A percentile compares a stretch with the other conserved stretches of the same genome.
These are phyloP conservation scores for Kodamaea fukazawae DNA, from an alignment of 805 yeast species.

Conservation along the genomic window DNA sequence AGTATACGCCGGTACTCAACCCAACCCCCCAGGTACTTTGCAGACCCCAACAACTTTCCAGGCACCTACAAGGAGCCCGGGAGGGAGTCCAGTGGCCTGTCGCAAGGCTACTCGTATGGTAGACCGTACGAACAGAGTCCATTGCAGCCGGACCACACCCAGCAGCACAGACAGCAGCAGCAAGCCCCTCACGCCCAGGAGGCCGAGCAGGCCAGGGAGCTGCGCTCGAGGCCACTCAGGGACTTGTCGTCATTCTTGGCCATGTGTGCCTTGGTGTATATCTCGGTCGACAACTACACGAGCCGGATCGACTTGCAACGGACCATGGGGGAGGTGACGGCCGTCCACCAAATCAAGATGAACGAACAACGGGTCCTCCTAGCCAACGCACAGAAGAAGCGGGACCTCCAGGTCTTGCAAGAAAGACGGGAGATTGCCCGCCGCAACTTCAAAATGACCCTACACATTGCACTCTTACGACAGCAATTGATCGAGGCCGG, in stretches of 20 bases:
- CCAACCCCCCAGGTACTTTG: conserved; percentile 4
- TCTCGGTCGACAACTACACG: conserved; percentile 52
- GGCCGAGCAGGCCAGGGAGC: background rate
- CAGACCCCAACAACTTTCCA: conserved; percentile 5
- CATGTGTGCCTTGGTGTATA: conserved; percentile 42
- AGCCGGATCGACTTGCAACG: conserved; percentile 39
- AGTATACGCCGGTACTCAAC: background rate
- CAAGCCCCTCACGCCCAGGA: too few species aligned
- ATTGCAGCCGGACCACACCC: background rate
- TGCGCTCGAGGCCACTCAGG: conserved; percentile 16
- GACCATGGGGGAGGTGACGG: conserved; percentile 31
- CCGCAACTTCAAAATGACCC: conserved; percentile 56
- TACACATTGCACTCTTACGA: conserved; percentile 65
- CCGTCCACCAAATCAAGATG: conserved; percentile 36
- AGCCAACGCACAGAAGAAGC: conserved; percentile 48
- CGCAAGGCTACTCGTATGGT: too few species aligned
- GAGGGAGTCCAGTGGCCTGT: too few species aligned
- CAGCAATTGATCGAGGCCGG: conserved; percentile 59
- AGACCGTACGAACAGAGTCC: too few species aligned
- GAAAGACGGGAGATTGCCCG: conserved; percentile 48
- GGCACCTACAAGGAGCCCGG: background rate
- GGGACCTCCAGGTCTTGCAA: conserved; percentile 50
- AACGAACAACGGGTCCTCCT: conserved; percentile 48
- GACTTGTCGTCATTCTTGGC: conserved; percentile 45
- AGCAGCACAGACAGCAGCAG: background rate